phyloP scores from a whole-genome alignment of 805 yeast genomes.

The Nakazawaea pomicola region DNA sequence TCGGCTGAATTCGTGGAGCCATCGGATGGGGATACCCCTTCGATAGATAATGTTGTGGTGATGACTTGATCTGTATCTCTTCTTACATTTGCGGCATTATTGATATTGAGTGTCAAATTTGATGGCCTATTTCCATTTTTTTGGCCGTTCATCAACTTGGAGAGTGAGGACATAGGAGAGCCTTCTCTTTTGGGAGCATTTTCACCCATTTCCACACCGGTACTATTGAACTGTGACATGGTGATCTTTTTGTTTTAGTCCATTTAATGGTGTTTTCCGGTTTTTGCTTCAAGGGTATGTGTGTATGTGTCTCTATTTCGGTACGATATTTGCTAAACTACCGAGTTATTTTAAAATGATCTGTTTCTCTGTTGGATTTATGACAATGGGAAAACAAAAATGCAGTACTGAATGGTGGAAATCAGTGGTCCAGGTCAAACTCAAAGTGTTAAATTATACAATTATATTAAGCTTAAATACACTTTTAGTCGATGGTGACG shows the following conservation, averaged over 20 bases:
- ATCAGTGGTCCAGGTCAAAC: too few species aligned
- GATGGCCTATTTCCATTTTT: constrained; percentile 21
- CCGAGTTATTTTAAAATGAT: too few species aligned
- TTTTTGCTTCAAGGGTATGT: neutral
- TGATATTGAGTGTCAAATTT: constrained; percentile 16
- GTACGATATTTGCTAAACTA: too few species aligned
- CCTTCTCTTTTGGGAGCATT: neutral
- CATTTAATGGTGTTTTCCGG: too few species aligned
- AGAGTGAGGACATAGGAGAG: constrained; percentile 25
- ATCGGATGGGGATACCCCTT: constrained; percentile 28
- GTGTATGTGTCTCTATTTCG: neutral
- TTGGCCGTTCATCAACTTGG: constrained; percentile 24
- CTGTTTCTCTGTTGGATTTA: too few species aligned
- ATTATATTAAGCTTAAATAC: too few species aligned
- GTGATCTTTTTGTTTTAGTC: too few species aligned
- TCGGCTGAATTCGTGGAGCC: constrained; percentile 7
- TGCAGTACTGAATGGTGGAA: too few species aligned
- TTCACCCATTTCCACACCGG: neutral
- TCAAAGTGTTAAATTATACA: too few species aligned
- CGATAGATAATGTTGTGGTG: constrained; percentile 29
- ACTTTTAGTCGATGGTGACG: too few species aligned
- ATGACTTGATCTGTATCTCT: constrained; percentile 17
- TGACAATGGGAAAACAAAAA: too few species aligned
- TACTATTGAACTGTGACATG: neutral
- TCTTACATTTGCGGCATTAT: neutral